Evolutionary conservation across 163 green algal species (phyloP), one percentile per base, ranked within the genome.

Genomic region (Chloroidium sp.): DNA sequence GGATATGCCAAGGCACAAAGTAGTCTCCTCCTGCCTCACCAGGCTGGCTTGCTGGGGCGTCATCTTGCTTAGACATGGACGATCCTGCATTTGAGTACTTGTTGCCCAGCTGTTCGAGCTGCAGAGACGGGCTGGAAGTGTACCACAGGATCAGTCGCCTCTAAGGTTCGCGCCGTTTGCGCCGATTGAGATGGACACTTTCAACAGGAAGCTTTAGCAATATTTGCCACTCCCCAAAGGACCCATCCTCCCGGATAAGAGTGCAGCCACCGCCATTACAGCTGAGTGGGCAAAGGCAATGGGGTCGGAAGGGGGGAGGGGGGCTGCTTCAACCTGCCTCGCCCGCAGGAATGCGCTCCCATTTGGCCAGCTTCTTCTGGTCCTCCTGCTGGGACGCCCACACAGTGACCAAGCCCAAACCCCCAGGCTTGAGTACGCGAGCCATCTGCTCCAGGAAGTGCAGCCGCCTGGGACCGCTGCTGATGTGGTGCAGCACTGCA

Each of bases 1-100:
- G 95, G 76, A 98, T 64, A 88, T 99, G 95, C 94, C 96, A 99
- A 1, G 96, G 96, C 62, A 99, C 96, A 80, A 99, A 91, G 86
- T 95, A 98, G 80, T 99, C 96, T n/a, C 87, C 79, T 84, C 69
- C 75, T 84, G 67, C 36, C 36, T 36, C 36, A 36, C 36, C 36
- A 36, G 36, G 36, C 36, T 36, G 36, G 36, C 36, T 36, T 36
- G 36, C 36, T 36, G 36, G 36, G 36, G 36, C 36, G 36, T 36
- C 36, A 36, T 36, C 36, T 36, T 36, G 36, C 36, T 36, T 36
- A 36, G 36, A 36, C 36, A 36, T 36, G 36, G 36, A 36, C 36
- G 36, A 36, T 36, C 36, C 36, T 36, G 36, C 36, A 36, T 36
- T 36, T 36, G 36, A 36, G 36, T 36, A 36, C 36, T 36, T 36